Percentiles rank a stretch among this genome's conserved stretches.
Conservation (phyloP, 1,139 yeast genomes). For the Torulaspora pretoriensis region DNA sequence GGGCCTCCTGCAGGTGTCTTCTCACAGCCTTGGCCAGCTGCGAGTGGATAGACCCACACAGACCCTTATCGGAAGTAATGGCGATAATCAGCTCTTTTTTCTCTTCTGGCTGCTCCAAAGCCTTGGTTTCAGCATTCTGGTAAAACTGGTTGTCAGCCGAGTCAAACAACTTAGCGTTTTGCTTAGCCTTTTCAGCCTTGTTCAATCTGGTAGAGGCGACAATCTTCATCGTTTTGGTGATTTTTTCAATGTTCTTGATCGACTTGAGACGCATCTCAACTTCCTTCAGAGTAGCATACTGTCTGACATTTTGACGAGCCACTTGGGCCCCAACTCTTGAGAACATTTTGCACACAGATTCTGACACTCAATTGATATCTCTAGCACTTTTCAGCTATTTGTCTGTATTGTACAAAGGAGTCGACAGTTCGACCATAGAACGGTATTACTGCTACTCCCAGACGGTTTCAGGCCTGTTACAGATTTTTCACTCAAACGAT, state of each 20-base stretch:
- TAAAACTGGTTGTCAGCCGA: conserved; percentile 75
- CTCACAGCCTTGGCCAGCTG: conserved; percentile 89
- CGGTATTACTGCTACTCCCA: background rate
- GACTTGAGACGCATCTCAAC: conserved; percentile 97
- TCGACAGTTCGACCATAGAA: background rate
- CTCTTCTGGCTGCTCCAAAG: conserved; percentile 45
- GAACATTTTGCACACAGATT: conserved; percentile 6
- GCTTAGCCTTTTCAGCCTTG: conserved; percentile 95
- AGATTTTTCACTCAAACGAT: conserved; percentile 5
- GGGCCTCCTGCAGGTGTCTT: conserved; percentile 53
- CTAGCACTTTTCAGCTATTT: background rate
- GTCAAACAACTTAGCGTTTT: conserved; percentile 80
- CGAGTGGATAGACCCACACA: conserved; percentile 97
- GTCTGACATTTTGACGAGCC: conserved; percentile 44
- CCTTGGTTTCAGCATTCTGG: conserved; percentile 71
- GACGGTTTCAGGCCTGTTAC: conserved; percentile 3
- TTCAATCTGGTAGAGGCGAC: conserved; percentile 96
- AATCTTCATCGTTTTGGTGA: conserved; percentile 98
- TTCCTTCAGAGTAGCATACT: conserved; percentile 97
- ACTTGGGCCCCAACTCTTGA: conserved; percentile 7
- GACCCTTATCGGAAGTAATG: conserved; percentile 94
- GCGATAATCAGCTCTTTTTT: conserved; percentile 70
- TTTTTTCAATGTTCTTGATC: conserved; percentile 96
- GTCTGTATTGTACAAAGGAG: background rate
- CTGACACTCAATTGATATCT: background rate